Base-by-base conservation (phyloP, 2,329 filamentous ascomycete species). In the Hymenoscyphus repandus region DNA sequence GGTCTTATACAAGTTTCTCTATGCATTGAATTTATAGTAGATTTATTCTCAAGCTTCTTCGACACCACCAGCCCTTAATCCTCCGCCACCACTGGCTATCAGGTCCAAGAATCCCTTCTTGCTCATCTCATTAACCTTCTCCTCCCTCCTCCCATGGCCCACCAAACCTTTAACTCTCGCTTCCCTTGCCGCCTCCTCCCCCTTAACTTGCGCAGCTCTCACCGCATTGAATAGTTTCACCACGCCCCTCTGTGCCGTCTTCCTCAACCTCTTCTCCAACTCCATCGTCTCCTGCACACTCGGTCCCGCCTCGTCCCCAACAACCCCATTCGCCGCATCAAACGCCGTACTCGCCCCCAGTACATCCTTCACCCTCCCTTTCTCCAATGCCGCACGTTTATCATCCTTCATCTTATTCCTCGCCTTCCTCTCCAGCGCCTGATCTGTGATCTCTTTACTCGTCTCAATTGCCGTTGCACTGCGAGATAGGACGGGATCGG, bases 191-290 rank as follows among this genome's bases (percentile, higher is more conserved):
- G 90, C 86, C 69, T 92, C 84, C 52, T 85, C 80, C 2, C 86
- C 91, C 69, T 91, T 88, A 51, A 96, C 87, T 71, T 99, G 93
- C 12, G 93, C 91, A 18, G 89, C 89, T 40, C 92, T 78, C 31
- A 99, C 90, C 0, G 93, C 93, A 68, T 97, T 96, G 72, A 99
- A 99, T 52, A 99, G 75, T 74, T 92, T 95, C 20, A 97, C 86
- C 37, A 99, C 93, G 80, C 92, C 92, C 49, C 90, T 80, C 70
- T 96, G 90, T 40, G 91, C 91, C 44, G 88, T 90, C 74, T 95
- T 93, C 63, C 88, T 82, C 64, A 97, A 69, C 57, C 82, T 76
- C 72, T 84, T 86, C 74, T 97, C 92, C 62, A 84, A 79, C 64
- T 87, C 88, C 63, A 82, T 66, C 22, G 79, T 76, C 56, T 78